A percentile compares a stretch with the other conserved stretches of the same genome.
phyloP scores from a whole-genome alignment of 306 rosid genomes.

The Gillenia trifoliata region DNA sequence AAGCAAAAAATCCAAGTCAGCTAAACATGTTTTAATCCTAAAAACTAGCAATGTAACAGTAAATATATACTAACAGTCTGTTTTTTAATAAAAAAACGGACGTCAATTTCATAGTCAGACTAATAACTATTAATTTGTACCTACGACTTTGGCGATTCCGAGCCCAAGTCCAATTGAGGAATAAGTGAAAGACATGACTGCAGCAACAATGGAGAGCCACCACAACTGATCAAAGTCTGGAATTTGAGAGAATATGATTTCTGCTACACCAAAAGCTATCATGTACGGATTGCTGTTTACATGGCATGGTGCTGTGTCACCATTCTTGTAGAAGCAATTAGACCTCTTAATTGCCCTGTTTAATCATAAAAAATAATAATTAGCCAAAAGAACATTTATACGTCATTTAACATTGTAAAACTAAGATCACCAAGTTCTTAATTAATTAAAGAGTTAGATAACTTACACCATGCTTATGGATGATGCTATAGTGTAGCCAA shows the following conservation, averaged over 20 bases:
- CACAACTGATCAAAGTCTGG: conserved; percentile 73
- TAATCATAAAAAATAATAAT: neutral
- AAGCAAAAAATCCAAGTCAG: neutral
- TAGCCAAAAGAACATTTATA: neutral
- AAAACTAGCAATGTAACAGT: neutral
- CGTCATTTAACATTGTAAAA: neutral
- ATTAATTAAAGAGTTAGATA: neutral
- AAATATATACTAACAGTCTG: too few species aligned
- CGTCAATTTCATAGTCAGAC: neutral
- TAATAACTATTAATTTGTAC: conserved; percentile 17
- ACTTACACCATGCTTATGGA: conserved; percentile 82
- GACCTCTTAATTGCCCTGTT: conserved; percentile 79
- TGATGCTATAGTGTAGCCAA: conserved; percentile 83
- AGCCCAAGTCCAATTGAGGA: conserved; percentile 81
- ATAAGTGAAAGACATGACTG: conserved; percentile 87
- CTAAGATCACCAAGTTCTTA: neutral
- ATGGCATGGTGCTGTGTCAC: conserved; percentile 56
- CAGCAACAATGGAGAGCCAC: conserved; percentile 88
- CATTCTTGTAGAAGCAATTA: conserved; percentile 61
- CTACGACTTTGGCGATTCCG: conserved; percentile 61
- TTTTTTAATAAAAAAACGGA: too few species aligned
- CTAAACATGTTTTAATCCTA: neutral
- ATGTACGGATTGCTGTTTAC: conserved; percentile 66
- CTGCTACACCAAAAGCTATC: conserved; percentile 64
- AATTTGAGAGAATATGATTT: conserved; percentile 71